Conservation (phyloP, 176 grass and related monocot genomes). For the Triticum aestivum region IWGSC_CS_RefSeq_v2.1 NC_057798.1:151094931-151095430, state of each 20-base stretch:
- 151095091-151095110: not conserved
- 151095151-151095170: not conserved
- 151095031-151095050: not conserved
- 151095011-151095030: not conserved
- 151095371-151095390: no score
- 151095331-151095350: not conserved
- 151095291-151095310: no score
- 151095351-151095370: no score
- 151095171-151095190: no score
- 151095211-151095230: no score
- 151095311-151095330: not conserved
- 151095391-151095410: no score
- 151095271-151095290: no score
- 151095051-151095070: not conserved
- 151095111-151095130: not conserved
- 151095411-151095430: no score
- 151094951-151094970: not conserved
- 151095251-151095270: no score
- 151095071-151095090: not conserved
- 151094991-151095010: conserved; percentile 1
- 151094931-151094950: not conserved
- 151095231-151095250: no score
- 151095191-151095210: no score
- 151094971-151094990: not conserved
- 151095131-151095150: not conserved